These are phyloP conservation scores for Thinopyrum elongatum DNA, from an alignment of 176 grass and related monocot genomes.

Conservation along the genomic window DNA sequence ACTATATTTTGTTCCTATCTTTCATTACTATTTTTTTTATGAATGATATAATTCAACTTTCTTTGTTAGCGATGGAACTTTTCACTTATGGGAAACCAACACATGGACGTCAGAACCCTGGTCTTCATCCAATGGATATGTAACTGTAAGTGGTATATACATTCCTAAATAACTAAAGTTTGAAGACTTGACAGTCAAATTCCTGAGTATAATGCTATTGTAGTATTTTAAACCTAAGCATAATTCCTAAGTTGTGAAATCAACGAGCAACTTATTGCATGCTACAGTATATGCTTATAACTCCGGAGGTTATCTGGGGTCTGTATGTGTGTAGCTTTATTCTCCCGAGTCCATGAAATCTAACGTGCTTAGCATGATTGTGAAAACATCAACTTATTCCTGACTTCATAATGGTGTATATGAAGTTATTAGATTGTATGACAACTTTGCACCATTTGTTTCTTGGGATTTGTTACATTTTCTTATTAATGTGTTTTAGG, in stretches of 20 bases:
- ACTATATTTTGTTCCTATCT: conserved; percentile 31
- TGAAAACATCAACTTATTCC: conserved; percentile 6
- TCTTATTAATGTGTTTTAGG: conserved; percentile 2
- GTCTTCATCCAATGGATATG: conserved; percentile 89
- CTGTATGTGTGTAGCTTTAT: background rate
- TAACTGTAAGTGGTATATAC: conserved; percentile 64
- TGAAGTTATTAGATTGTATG: conserved; percentile 9
- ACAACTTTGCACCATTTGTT: background rate
- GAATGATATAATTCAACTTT: conserved; percentile 23
- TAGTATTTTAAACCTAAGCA: background rate
- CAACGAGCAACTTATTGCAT: background rate
- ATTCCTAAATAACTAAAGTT: background rate
- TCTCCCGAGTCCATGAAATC: background rate
- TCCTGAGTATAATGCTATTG: background rate
- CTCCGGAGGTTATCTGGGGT: background rate
- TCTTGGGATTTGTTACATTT: background rate
- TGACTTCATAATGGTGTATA: background rate
- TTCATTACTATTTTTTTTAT: conserved; percentile 8
- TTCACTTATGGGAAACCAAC: conserved; percentile 96
- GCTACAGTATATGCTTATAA: background rate
- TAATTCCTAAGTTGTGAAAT: background rate
- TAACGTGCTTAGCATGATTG: background rate
- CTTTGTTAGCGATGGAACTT: conserved; percentile 80
- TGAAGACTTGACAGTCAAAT: conserved; percentile 1
- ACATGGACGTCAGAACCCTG: conserved; percentile 95